A percentile compares a stretch with the other conserved stretches of the same genome.
phyloP scores from a whole-genome alignment of 2,329 filamentous ascomycete species.

The Ascochyta viciae-villosae region DNA sequence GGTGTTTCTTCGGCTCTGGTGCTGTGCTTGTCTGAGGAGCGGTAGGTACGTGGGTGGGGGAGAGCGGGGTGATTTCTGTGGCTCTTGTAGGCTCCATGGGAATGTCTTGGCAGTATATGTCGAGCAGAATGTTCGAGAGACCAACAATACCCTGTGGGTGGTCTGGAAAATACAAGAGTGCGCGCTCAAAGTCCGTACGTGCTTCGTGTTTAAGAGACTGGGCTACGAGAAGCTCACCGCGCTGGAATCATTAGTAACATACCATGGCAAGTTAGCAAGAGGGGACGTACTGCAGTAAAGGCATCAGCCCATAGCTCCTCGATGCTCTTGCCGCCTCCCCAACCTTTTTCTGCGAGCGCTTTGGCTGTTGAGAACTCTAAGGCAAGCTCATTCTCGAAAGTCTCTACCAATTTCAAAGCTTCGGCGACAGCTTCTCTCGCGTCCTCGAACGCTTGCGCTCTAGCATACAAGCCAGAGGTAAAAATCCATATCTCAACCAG shows the following conservation, averaged over 20 bases:
- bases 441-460: conserved; percentile 81
- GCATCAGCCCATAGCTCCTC: conserved; percentile 88
- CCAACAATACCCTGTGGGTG: conserved; percentile 82
- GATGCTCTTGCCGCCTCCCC: conserved; percentile 81
- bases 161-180: conserved; percentile 78
- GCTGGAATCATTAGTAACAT: conserved; percentile 53
- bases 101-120: conserved; percentile 74
- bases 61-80: conserved; percentile 23
- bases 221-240: conserved; percentile 70
- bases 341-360: conserved; percentile 70
- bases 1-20: conserved; percentile 36
- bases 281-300: conserved; percentile 72
- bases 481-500: conserved; percentile 88
- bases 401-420: conserved; percentile 76
- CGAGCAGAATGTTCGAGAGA: conserved; percentile 83
- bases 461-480: conserved; percentile 85
- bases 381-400: conserved; percentile 71
- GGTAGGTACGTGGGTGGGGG: conserved; percentile 13
- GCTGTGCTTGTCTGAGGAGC: neutral
- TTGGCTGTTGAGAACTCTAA: conserved; percentile 68
- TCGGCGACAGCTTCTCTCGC: conserved; percentile 80
- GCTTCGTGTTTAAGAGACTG: conserved; percentile 71
- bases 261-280: neutral
- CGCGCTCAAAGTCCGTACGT: conserved; percentile 79
- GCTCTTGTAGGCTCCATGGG: conserved; percentile 64